These are phyloP conservation scores for Purpureocillium takamizusanense DNA, from an alignment of 2,329 filamentous ascomycete species.

Conservation along the genomic window DNA sequence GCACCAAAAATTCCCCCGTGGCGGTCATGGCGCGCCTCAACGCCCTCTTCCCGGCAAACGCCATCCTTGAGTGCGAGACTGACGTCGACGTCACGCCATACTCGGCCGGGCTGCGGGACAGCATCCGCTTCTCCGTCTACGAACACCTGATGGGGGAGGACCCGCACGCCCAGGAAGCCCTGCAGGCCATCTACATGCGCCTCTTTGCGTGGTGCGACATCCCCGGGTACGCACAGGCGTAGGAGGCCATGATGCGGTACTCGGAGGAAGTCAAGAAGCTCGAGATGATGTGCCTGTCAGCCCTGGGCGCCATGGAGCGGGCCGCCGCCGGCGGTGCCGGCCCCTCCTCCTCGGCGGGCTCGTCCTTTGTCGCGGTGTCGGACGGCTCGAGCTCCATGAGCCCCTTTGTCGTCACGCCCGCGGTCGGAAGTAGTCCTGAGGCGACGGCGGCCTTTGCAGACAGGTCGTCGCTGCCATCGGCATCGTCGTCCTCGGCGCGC, in stretches of 20 bases:
- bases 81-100: conserved; percentile 18
- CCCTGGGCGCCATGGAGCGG: conserved; percentile 12
- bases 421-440: background rate
- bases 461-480: conserved; percentile 1
- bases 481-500: conserved; percentile 2
- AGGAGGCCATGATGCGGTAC: conserved; percentile 20
- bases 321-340: background rate
- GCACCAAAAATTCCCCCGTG: conserved; percentile 8
- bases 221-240: conserved; percentile 17
- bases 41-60: conserved; percentile 21
- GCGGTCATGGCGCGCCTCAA: conserved; percentile 25
- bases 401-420: background rate
- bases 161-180: conserved; percentile 9
- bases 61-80: conserved; percentile 11
- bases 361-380: conserved; percentile 6
- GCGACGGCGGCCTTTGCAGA: conserved; percentile 4
- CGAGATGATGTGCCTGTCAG: conserved; percentile 18
- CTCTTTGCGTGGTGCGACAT: conserved; percentile 23
- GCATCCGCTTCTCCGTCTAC: conserved; percentile 24
- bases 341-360: background rate
- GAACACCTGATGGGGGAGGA: conserved; percentile 21
- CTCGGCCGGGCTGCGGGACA: conserved; percentile 21
- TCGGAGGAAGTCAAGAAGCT: conserved; percentile 23
- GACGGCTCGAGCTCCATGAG: conserved; percentile 7
- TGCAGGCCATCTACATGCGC: conserved; percentile 17